A percentile compares a stretch with the other conserved stretches of the same genome.
Evolutionary conservation across 1,284 basidiomycete genomes (phyloP).

Genomic region (Athelia psychrophila): DNA sequence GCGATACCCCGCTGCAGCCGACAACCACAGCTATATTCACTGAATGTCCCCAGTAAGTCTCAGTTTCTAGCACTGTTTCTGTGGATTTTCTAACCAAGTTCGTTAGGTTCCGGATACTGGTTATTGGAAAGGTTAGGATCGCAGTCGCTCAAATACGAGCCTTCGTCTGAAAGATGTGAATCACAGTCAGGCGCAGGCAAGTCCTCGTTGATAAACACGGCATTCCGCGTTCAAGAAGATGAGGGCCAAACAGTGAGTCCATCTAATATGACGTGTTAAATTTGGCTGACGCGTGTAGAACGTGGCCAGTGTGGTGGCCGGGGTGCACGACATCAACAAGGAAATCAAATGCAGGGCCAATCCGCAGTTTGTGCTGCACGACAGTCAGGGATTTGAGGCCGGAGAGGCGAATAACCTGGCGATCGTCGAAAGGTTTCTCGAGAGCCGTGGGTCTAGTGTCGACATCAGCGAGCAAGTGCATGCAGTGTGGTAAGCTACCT

Average conservation of each 20-base stretch:
- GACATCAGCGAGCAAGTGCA: not conserved
- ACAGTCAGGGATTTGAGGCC: constrained; percentile 25
- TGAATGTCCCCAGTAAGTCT: not conserved
- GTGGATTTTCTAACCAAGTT: not conserved
- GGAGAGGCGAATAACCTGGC: constrained; percentile 15
- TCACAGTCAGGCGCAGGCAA: constrained; percentile 9
- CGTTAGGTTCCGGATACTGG: not conserved
- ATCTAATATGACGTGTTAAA: not conserved
- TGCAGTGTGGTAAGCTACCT: not conserved
- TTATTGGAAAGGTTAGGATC: not conserved
- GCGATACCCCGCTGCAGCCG: not conserved
- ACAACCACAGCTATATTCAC: not conserved
- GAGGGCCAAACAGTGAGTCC: not conserved
- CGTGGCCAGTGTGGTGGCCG: constrained; percentile 9
- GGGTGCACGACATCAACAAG: constrained; percentile 16
- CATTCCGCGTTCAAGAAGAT: constrained; percentile 6
- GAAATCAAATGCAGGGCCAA: constrained; percentile 18
- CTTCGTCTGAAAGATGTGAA: not conserved
- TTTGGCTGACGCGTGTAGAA: not conserved
- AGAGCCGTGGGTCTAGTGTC: not conserved
- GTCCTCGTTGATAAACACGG: constrained; percentile 9
- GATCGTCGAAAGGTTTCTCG: constrained; percentile 18
- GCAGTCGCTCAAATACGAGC: not conserved
- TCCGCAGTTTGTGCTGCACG: constrained; percentile 23
- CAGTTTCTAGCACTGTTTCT: not conserved